Conservation (phyloP, 2,329 filamentous ascomycete species). For the Diaporthe sp. region DNA sequence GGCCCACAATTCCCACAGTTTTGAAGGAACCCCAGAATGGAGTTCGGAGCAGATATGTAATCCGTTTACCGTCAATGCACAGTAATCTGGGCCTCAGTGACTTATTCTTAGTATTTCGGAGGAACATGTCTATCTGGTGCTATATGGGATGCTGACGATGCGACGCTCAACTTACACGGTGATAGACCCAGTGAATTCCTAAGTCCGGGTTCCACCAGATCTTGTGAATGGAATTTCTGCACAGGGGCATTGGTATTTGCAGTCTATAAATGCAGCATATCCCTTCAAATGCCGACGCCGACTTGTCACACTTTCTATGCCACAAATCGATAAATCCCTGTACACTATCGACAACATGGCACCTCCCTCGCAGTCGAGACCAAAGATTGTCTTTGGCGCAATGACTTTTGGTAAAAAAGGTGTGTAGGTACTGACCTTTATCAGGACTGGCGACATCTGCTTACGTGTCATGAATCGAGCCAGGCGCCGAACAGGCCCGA, state of each 20-base stretch:
- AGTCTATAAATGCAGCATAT: not conserved
- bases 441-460: not conserved
- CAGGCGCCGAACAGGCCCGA: constrained; percentile 46
- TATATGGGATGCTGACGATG: not conserved
- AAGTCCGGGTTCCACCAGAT: not conserved
- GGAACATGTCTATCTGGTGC: not conserved
- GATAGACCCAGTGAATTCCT: not conserved
- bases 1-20: not conserved
- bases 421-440: not conserved
- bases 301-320: not conserved
- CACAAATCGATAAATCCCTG: not conserved
- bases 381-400: constrained; percentile 49
- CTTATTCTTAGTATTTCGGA: not conserved
- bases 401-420: constrained; percentile 48
- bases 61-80: not conserved
- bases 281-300: not conserved
- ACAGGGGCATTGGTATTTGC: not conserved
- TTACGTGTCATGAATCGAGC: not conserved
- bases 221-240: not conserved
- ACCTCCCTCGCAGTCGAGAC: not conserved
- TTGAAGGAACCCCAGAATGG: not conserved
- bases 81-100: not conserved
- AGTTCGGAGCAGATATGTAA: not conserved
- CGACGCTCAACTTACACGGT: not conserved
- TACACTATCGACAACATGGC: not conserved